Conservation (phyloP, 352 stramenopile species). For the Pythium biforme region DNA sequence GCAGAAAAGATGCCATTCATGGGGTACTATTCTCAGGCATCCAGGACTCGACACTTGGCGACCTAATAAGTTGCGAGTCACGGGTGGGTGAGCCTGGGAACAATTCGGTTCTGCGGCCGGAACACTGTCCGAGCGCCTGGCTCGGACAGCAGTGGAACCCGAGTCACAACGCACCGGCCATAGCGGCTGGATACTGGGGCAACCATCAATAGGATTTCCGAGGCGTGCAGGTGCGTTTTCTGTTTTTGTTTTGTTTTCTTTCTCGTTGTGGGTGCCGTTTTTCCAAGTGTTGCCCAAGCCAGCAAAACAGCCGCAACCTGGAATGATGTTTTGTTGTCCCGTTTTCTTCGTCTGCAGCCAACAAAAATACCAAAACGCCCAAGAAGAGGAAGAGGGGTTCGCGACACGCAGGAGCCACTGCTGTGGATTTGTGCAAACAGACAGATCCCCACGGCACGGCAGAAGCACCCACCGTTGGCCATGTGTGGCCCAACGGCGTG, state of each 20-base stretch:
- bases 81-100: background rate
- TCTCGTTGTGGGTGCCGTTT: background rate
- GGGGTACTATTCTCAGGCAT: background rate
- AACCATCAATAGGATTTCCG: slow-evolving; percentile 11
- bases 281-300: background rate
- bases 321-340: background rate
- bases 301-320: background rate
- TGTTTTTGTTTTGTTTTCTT: background rate
- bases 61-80: background rate
- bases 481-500: background rate
- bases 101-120: background rate
- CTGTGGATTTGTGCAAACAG: background rate
- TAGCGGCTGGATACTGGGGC: too few species aligned
- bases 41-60: background rate
- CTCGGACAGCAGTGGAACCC: background rate
- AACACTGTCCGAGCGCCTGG: background rate
- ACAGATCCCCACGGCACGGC: background rate
- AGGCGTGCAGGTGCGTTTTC: background rate
- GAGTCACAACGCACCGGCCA: background rate
- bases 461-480: background rate
- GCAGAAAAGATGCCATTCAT: slow-evolving; percentile 11
- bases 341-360: background rate
- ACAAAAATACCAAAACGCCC: background rate
- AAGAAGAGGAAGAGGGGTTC: background rate
- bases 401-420: background rate